Base-by-base conservation (phyloP, 2,329 filamentous ascomycete genomes). In the Elsinoe arachidis region DNA sequence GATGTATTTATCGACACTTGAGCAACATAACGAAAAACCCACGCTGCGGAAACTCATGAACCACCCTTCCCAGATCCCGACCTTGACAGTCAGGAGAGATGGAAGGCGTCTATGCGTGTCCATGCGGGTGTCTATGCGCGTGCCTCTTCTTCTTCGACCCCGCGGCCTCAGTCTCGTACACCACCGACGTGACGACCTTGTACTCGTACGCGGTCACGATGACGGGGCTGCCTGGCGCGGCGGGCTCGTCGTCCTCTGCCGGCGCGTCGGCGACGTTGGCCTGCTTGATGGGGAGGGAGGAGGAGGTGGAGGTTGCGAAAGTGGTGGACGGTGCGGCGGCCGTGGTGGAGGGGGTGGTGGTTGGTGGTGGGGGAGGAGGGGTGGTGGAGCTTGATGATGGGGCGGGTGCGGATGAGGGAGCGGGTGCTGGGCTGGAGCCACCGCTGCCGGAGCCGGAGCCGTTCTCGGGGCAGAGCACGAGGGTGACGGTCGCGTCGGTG, bases 391-490 rank as follows among this genome's bases (percentile, higher is more conserved):
- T n/a, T 37, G 15, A 49, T 26, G 59, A 47, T 53, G 56, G 43
- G 23, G 58, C 58, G 37, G 43, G 51, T 14, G 61, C 57, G 10
- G 61, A 56, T 12, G 61, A 58, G 12, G 60, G 56, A 26, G 55
- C 53, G 14, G 58, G 41, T 21, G 60, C 56, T 21, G 41, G 10
- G 41, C 19, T 46, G 17, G 59, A 52, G 23, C 53, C 35, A 4
- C 51, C 41, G 30, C 58, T 43, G 51, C 17, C 41, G 19, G 58
- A 41, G 9, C 49, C 39, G 26, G 60, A 43, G 52, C 19, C 41
- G 19, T 46, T 49, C 41, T 49, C 67, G 52, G 69, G 69, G 66
- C 69, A 72, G 38, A 72, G 64, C 35, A 65, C 67, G 58, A 72
- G 68, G 23, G 66, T 71, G 63, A 72, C 69, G 60, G 61, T 61